phyloP scores from a whole-genome alignment of 1,284 basidiomycete species.

The Pseudomicrostroma phylloplanum region DNA sequence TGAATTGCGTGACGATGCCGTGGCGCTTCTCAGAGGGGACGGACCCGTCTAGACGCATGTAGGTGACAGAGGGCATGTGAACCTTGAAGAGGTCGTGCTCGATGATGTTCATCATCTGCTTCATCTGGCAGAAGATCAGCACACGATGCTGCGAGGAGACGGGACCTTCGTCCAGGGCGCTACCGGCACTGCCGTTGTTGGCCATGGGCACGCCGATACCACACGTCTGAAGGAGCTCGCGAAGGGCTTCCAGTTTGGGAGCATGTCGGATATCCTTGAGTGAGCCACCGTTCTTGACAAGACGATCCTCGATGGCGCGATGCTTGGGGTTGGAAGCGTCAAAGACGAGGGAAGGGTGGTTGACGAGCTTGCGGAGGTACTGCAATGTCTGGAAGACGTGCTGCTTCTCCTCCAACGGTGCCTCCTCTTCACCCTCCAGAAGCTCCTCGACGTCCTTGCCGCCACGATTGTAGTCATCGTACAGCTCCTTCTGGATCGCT shows the following conservation, averaged over 20 bases:
- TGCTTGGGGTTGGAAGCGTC: conserved; percentile 51
- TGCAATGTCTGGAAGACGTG: conserved; percentile 62
- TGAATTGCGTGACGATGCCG: conserved; percentile 89
- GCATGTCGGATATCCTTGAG: conserved; percentile 80
- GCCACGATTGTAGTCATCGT: conserved; percentile 70
- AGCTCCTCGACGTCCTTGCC: conserved; percentile 57
- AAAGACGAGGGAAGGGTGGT: conserved; percentile 68
- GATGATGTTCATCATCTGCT: conserved; percentile 97
- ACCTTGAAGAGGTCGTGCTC: conserved; percentile 84
- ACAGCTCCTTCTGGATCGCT: conserved; percentile 57
- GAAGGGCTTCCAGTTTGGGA: conserved; percentile 84
- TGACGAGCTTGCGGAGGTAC: conserved; percentile 94
- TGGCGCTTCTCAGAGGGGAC: conserved; percentile 43
- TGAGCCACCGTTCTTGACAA: conserved; percentile 47
- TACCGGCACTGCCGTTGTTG: conserved; percentile 56
- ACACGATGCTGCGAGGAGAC: conserved; percentile 79
- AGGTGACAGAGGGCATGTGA: conserved; percentile 90
- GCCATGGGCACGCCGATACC: conserved; percentile 69
- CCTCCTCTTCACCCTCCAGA: neutral
- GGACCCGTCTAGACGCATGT: conserved; percentile 85
- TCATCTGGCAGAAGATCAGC: conserved; percentile 98
- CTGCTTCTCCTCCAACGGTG: conserved; percentile 41
- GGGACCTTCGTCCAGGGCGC: conserved; percentile 53
- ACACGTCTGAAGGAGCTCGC: conserved; percentile 85
- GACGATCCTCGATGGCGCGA: conserved; percentile 58